Evolutionary conservation across 2,329 filamentous ascomycete genomes (phyloP).

Genomic region (Ilyonectria destructans): DNA sequence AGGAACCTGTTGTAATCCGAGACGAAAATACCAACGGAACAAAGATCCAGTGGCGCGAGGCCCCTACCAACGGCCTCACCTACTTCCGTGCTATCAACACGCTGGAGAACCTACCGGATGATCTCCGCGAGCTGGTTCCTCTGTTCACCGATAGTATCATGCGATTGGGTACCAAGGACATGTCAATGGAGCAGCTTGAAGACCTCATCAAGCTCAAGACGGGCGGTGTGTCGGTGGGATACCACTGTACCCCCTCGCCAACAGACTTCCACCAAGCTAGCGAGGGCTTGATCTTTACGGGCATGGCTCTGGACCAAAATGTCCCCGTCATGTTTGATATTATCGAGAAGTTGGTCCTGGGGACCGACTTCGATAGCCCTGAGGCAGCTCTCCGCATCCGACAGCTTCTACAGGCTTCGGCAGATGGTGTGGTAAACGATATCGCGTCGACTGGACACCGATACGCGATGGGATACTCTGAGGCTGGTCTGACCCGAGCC

Average conservation of each 20-base stretch:
- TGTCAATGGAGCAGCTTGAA: conserved; percentile 95
- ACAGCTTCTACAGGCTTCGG: conserved; percentile 88
- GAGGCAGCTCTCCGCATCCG: conserved; percentile 87
- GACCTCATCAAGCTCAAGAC: conserved; percentile 97
- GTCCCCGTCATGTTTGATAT: conserved; percentile 93
- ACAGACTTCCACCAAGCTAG: conserved; percentile 78
- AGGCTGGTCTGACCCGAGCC: conserved; percentile 82
- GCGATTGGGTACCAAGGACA: conserved; percentile 90
- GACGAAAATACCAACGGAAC: conserved; percentile 78
- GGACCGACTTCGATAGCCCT: conserved; percentile 91
- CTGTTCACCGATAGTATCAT: conserved; percentile 94
- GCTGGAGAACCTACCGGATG: conserved; percentile 84
- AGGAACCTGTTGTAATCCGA: conserved; percentile 72
- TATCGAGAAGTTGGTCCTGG: conserved; percentile 83
- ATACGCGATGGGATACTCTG: conserved; percentile 88
- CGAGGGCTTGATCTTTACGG: conserved; percentile 88
- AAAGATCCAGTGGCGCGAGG: conserved; percentile 90
- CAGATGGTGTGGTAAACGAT: conserved; percentile 91
- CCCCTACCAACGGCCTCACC: conserved; percentile 94
- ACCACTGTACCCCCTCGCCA: conserved; percentile 87
- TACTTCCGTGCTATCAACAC: conserved; percentile 94
- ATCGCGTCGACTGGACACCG: conserved; percentile 93
- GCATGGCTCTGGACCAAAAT: conserved; percentile 91
- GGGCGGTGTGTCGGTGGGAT: conserved; percentile 88
- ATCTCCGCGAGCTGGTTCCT: conserved; percentile 87